Evolutionary conservation across 148 eudicot species (phyloP), one percentile per base, ranked within the genome.

Genomic region (Chenopodium berlandieri): DNA sequence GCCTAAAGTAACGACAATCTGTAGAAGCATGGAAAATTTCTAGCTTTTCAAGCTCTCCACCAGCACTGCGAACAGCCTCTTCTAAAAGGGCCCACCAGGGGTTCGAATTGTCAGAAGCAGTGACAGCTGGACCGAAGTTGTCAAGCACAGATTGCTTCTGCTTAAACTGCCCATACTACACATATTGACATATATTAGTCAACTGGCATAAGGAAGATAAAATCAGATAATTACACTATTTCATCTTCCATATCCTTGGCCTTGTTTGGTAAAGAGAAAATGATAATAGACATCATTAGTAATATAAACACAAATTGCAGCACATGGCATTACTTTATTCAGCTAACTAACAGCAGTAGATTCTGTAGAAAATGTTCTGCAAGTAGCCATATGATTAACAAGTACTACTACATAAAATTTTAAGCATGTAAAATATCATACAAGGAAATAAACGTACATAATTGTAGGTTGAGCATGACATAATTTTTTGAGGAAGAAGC

Each of bases 11-110:
- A 76, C 97, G 97, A 84, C 93, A 89, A 90, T 96, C 98, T 30
- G 98, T 96, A 31, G 99, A 87, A 27, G 99, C 99, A 50, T 98
- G 98, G 86, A 96, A 96, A 40, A 92, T 94, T 88, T 94, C 97
- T 13, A 95, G 98, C 81, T 88, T 88, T 78, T 88, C 94, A 81
- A 94, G 86, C 84, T 89, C 88, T 31, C 92, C 93, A 65, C 86
- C 90, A 70, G 92, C 94, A 79, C 88, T 82, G 75, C 44, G 77
- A 50, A 96, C 82, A n/a, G 98, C 97, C 73, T 89, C 91, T 87
- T 91, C 94, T 85, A 96, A 83, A 34, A 96, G 91, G 17, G 74
- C 86, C 97, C 97, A 96, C 99, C 99, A 96, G 2, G 98, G 99
- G 84, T 96, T 96, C 32, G 98, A 94, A 74, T 80, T 78, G 84